Conservation (phyloP, 768 basidiomycete genomes). For the Hygrocybe punicea region DNA sequence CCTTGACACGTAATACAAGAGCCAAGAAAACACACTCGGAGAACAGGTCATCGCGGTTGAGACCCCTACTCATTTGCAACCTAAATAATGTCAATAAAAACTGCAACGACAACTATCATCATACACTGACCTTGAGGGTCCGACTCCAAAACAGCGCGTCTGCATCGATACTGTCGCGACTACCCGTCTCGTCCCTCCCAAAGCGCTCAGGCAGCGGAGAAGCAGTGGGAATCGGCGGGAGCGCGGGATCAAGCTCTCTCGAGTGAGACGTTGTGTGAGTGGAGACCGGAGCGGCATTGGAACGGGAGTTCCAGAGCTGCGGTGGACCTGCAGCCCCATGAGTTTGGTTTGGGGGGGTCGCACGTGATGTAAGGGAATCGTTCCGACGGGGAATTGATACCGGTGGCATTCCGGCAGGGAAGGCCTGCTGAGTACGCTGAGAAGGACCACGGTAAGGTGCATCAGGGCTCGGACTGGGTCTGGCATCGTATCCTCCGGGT, state of each 20-base stretch:
- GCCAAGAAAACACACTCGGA: no score
- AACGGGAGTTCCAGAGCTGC: no score
- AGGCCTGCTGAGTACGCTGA: not conserved
- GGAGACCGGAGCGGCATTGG: no score
- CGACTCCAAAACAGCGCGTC: conserved; percentile 7
- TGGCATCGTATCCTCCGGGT: not conserved
- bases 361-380: not conserved
- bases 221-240: conserved; percentile 4
- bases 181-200: conserved; percentile 8
- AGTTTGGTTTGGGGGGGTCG: not conserved
- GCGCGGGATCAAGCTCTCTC: conserved; percentile 1
- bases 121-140: conserved; percentile 3
- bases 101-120: not conserved
- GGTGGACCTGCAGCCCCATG: no score
- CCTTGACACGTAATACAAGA: not conserved
- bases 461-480: not conserved
- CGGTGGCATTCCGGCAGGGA: not conserved
- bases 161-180: conserved; percentile 1
- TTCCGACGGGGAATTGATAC: not conserved
- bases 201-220: conserved; percentile 9
- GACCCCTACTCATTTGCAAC: not conserved
- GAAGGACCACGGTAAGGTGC: not conserved
- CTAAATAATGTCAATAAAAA: not conserved
- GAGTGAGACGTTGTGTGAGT: conserved; percentile 3
- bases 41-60: no score